A percentile compares a stretch with the other conserved stretches of the same genome.
These are phyloP conservation scores for Buxus sempervirens DNA, from an alignment of 164 flowering plant species.

Conservation along the genomic window DNA sequence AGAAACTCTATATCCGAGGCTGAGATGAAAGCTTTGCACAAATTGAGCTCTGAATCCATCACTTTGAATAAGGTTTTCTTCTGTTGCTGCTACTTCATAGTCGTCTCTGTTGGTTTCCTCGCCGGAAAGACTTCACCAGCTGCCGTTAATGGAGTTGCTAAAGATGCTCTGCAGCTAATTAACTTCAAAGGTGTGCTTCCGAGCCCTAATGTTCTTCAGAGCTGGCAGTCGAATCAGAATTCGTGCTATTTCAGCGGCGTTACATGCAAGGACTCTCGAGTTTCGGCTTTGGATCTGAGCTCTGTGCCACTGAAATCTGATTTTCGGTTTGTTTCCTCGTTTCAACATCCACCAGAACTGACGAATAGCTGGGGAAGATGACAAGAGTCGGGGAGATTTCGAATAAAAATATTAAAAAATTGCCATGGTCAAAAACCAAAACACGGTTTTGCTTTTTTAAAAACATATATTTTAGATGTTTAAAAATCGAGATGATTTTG, in stretches of 20 bases:
- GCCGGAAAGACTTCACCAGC: slow-evolving; percentile 5
- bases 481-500: too few relatives aligned
- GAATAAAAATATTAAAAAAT: too few relatives aligned
- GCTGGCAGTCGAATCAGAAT: slow-evolving; percentile 39
- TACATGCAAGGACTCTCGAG: slow-evolving; percentile 40
- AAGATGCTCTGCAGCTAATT: slow-evolving; percentile 38
- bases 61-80: background rate
- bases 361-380: too few relatives aligned
- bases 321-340: slow-evolving; percentile 37
- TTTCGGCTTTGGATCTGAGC: slow-evolving; percentile 59
- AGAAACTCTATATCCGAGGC: background rate
- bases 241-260: slow-evolving; percentile 66
- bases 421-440: too few relatives aligned
- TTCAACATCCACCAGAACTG: too few relatives aligned
- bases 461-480: too few relatives aligned
- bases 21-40: slow-evolving; percentile 1
- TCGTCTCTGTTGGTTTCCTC: slow-evolving; percentile 2
- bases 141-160: slow-evolving; percentile 9
- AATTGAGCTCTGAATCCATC: background rate
- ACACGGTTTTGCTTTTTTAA: too few relatives aligned
- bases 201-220: slow-evolving; percentile 31
- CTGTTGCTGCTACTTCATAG: background rate
- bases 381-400: too few relatives aligned
- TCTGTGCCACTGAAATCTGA: slow-evolving; percentile 26
- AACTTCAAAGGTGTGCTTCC: slow-evolving; percentile 47